A percentile compares a stretch with the other conserved stretches of the same genome.
Conservation (phyloP, 352 stramenopile species). For the Phytophthora foliorum region DNA sequence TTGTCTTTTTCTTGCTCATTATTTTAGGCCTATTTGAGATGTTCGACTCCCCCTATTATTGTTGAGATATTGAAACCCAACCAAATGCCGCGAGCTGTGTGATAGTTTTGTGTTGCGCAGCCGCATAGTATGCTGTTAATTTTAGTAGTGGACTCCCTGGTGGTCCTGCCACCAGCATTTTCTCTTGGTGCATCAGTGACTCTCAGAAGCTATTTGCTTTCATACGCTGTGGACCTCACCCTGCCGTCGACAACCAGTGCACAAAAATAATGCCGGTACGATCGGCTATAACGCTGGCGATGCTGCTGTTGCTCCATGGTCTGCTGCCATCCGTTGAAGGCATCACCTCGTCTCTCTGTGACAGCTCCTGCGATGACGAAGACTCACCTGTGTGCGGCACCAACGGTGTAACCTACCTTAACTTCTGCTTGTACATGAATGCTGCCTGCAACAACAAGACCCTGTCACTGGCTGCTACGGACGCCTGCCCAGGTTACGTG, state of each 20-base stretch:
- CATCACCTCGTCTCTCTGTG: conserved; percentile 1
- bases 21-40: neutral
- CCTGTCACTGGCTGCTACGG: conserved; percentile 19
- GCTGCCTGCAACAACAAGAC: conserved; percentile 38
- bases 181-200: neutral
- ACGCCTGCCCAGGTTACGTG: conserved; percentile 10
- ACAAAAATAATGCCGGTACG: conserved; percentile 6
- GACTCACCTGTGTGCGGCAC: conserved; percentile 45
- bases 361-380: conserved; percentile 6
- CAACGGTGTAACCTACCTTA: conserved; percentile 43
- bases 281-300: conserved; percentile 10
- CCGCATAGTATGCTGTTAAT: neutral
- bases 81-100: no score
- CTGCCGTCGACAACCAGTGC: neutral
- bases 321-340: conserved; percentile 10
- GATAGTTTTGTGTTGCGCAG: no score
- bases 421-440: conserved; percentile 44
- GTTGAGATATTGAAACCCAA: no score
- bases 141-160: neutral
- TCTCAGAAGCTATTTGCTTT: neutral
- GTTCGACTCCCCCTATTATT: conserved; percentile 9
- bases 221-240: neutral
- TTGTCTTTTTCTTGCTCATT: conserved; percentile 1
- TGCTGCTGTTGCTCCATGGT: conserved; percentile 19
- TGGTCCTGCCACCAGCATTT: neutral